These are phyloP conservation scores for Metschnikowia cubensis DNA, from an alignment of 805 yeast genomes.

Conservation along the genomic window DNA sequence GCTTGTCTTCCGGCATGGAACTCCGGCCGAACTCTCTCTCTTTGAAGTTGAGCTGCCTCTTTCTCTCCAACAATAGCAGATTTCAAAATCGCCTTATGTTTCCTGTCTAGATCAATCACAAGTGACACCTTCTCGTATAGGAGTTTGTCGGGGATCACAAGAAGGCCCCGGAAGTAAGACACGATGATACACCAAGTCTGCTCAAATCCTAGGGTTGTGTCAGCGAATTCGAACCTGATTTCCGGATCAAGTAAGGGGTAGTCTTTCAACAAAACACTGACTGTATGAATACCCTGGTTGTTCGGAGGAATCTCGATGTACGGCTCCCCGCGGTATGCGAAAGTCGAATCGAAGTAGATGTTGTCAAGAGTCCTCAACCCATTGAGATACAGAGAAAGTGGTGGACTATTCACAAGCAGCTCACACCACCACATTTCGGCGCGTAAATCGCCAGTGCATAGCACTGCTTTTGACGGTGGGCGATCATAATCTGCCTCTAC, in stretches of 20 bases:
- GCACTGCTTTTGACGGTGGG: constrained; percentile 24
- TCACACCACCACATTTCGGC: constrained; percentile 53
- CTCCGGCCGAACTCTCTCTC: neutral
- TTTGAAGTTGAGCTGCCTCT: neutral
- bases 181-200: constrained; percentile 45
- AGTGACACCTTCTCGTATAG: constrained; percentile 3
- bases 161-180: constrained; percentile 19
- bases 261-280: constrained; percentile 28
- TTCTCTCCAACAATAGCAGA: neutral
- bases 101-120: constrained; percentile 8
- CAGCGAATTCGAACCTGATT: constrained; percentile 39
- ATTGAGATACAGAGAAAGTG: constrained; percentile 39
- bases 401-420: constrained; percentile 33
- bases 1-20: constrained; percentile 8
- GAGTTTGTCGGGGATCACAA: constrained; percentile 2
- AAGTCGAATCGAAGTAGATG: constrained; percentile 54
- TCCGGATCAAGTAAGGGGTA: constrained; percentile 42
- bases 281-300: constrained; percentile 35
- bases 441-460: constrained; percentile 55
- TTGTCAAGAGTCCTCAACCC: constrained; percentile 35
- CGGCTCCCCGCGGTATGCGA: constrained; percentile 47
- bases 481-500: neutral
- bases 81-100: constrained; percentile 3
- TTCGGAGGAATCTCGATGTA: constrained; percentile 43
- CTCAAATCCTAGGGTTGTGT: constrained; percentile 48